phyloP scores from a whole-genome alignment of 2,329 filamentous ascomycete species.

The Tolypocladium endophyticum region DNA sequence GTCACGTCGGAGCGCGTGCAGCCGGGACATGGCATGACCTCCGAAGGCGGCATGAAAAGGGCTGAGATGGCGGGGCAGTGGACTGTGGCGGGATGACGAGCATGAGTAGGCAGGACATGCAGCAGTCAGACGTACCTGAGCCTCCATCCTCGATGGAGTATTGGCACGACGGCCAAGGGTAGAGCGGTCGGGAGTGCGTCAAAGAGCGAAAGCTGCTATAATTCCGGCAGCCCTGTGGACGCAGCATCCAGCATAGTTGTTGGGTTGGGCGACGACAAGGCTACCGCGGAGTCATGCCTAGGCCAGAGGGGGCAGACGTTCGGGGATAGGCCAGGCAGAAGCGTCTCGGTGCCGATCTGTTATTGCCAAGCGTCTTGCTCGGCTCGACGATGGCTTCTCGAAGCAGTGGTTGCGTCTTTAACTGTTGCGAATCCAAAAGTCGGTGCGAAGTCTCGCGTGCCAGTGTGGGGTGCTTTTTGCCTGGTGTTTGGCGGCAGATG shows the following conservation, averaged over 20 bases:
- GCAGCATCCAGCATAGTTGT: conserved; percentile 32
- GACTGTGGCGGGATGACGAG: background rate
- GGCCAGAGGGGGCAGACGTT: conserved; percentile 7
- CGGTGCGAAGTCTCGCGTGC: conserved; percentile 25
- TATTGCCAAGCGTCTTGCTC: background rate
- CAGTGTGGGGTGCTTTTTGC: conserved; percentile 21
- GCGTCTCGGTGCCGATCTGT: background rate
- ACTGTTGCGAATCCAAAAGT: conserved; percentile 27
- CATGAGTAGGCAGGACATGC: background rate
- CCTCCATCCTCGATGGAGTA: conserved; percentile 28
- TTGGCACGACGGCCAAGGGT: conserved; percentile 6
- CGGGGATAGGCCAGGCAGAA: background rate
- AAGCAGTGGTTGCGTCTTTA: conserved; percentile 23
- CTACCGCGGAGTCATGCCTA: conserved; percentile 31
- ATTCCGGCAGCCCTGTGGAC: conserved; percentile 28
- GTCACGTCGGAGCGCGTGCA: background rate
- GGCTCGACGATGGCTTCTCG: conserved; percentile 1
- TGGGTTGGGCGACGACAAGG: conserved; percentile 20
- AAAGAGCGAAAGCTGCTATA: conserved; percentile 28
- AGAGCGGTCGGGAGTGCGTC: conserved; percentile 3
- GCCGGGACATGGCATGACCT: background rate
- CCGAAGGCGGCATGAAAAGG: background rate
- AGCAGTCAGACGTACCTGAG: conserved; percentile 27
- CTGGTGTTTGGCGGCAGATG: conserved; percentile 13
- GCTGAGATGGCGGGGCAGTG: background rate